Base-by-base conservation (phyloP, 805 yeast species). In the Wickerhamomyces rabaulensis region DNA sequence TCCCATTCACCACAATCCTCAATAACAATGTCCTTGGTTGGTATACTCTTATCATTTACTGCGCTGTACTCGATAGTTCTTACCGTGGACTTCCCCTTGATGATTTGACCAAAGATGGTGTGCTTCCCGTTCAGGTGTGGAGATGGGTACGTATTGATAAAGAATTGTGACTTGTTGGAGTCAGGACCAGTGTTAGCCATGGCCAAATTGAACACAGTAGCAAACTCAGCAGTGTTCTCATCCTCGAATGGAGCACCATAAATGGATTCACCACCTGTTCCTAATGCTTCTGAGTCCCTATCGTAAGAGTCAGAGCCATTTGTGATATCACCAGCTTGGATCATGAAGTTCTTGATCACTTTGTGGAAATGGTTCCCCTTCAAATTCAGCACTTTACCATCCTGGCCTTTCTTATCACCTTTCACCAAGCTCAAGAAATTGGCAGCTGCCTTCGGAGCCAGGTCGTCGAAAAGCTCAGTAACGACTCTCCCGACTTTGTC, bases 121-220 rank as follows among this genome's bases (percentile, higher is more conserved):
- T 87, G 91, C 54, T 83, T 84, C 0, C 88, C 87, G 39, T 75
- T 78, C 48, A 90, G 66, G 64, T 89, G 96, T 1, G 88, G 84
- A 9, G 82, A 76, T 2, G 88, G 77, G 44, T 71, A 76, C 1
- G 90, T 82, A 10, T 82, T 78, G 39, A 87, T 82, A 58, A 86
- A 86, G 58, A 86, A 85, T 58, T 84, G 91, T 0, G 87, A 77
- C 19, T 76, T 71, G 52, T 83, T 83, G 12, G 82, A 62, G 46
- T 75, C 56, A 20, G 65, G 55, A 5, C 82, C 84, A 17, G 69
- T 63, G 54, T 81, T 82, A 3, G 88, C 87, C 85, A 84, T 78
- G 29, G 87, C 84, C 9, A 81, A 61, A 49, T 76, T 62, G 52
- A 76, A 76, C 1, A 82, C 71, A 2, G 64, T 64, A 43, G 74